Conservation (phyloP, 2,329 filamentous ascomycete species). For the Pseudogymnoascus sp. region DNA sequence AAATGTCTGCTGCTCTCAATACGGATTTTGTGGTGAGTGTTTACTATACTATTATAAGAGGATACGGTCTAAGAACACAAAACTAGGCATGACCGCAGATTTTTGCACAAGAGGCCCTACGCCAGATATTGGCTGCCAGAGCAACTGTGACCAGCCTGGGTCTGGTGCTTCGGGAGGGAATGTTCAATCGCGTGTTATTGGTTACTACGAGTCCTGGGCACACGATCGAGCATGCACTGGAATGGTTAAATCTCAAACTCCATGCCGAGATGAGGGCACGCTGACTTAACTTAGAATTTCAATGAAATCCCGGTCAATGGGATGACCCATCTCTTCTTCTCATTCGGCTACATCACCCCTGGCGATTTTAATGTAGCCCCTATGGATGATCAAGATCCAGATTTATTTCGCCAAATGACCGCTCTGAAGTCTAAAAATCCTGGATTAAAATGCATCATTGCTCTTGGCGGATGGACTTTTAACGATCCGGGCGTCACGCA, state of each 20-base stretch:
- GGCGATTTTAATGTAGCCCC: constrained; percentile 22
- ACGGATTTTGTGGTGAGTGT: constrained; percentile 18
- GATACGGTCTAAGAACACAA: not conserved
- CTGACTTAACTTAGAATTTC: not conserved
- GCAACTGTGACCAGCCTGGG: not conserved
- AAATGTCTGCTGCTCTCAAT: constrained; percentile 17
- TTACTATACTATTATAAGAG: constrained; percentile 13
- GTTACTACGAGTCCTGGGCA: constrained; percentile 19
- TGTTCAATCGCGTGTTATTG: constrained; percentile 13
- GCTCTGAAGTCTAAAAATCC: constrained; percentile 7
- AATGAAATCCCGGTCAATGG: constrained; percentile 15
- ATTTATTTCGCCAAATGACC: not conserved
- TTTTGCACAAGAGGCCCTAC: constrained; percentile 18
- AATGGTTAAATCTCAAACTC: constrained; percentile 1
- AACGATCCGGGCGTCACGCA: not conserved
- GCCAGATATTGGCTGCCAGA: constrained; percentile 17
- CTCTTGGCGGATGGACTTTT: constrained; percentile 18
- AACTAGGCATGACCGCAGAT: constrained; percentile 16
- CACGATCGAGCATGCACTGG: constrained; percentile 12
- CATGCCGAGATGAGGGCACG: not conserved
- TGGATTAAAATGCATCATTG: constrained; percentile 22
- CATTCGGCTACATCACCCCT: constrained; percentile 31
- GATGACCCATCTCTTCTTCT: constrained; percentile 23
- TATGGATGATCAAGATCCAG: constrained; percentile 17
- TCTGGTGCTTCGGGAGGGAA: not conserved